These are phyloP conservation scores for Botrytis galanthina DNA, from an alignment of 2,329 filamentous ascomycete genomes.

Conservation along the genomic window DNA sequence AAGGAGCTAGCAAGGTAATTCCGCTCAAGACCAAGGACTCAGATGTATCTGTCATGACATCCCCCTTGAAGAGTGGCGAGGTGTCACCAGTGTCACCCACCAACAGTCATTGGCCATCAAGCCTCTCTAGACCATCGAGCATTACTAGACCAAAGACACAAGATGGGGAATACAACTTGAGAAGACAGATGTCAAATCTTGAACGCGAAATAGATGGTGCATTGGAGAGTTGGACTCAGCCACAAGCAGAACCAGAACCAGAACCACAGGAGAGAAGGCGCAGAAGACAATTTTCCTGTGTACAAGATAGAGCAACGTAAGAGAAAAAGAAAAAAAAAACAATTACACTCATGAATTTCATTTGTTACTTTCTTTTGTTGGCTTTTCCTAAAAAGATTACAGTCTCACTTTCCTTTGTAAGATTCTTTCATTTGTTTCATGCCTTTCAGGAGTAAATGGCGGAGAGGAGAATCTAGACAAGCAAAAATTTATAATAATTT, in stretches of 20 bases:
- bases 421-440: neutral
- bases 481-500: neutral
- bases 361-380: neutral
- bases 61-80: neutral
- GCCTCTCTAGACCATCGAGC: neutral
- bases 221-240: conserved; percentile 10
- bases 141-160: neutral
- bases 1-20: neutral
- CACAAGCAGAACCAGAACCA: neutral
- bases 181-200: neutral
- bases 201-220: neutral
- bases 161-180: neutral
- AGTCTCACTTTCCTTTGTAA: neutral
- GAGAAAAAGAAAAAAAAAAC: neutral
- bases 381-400: neutral
- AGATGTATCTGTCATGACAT: neutral
- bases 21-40: neutral
- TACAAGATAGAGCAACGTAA: neutral
- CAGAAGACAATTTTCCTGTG: neutral
- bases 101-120: neutral
- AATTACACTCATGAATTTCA: neutral
- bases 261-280: neutral
- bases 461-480: neutral
- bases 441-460: neutral
- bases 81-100: conserved; percentile 1